Percentiles rank a stretch among this genome's conserved stretches.
Conservation (phyloP, 2,329 filamentous ascomycete genomes). For the Camptophora hylomeconis region DNA sequence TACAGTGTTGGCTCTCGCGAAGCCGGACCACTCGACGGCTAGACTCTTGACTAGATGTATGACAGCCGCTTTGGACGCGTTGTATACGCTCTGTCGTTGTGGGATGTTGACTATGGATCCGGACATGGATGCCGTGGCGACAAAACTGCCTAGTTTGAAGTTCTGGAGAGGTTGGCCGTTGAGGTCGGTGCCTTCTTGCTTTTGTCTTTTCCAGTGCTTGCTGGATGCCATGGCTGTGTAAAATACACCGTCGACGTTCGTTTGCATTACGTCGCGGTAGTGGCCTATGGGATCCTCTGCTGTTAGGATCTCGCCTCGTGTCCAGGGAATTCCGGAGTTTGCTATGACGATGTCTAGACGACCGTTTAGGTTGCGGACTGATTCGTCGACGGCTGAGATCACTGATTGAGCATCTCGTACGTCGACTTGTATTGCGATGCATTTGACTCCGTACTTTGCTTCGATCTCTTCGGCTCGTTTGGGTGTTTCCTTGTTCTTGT, state of each 20-base stretch:
- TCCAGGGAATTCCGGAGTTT: conserved; percentile 66
- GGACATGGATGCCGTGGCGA: conserved; percentile 67
- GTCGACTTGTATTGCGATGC: conserved; percentile 28
- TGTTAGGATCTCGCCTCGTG: conserved; percentile 53
- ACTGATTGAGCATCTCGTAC: conserved; percentile 41
- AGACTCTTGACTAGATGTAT: conserved; percentile 27
- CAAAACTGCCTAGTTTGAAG: conserved; percentile 55
- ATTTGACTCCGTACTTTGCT: conserved; percentile 30
- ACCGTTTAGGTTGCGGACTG: conserved; percentile 48
- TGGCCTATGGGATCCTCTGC: conserved; percentile 43
- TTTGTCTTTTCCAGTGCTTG: conserved; percentile 56
- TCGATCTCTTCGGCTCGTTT: conserved; percentile 19
- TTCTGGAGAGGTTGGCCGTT: conserved; percentile 41
- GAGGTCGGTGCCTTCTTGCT: conserved; percentile 50
- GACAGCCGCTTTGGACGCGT: conserved; percentile 24
- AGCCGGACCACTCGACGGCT: conserved; percentile 25
- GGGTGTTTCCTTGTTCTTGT: conserved; percentile 48
- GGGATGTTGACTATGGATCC: conserved; percentile 68
- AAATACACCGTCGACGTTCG: conserved; percentile 65
- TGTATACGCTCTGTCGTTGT: conserved; percentile 54
- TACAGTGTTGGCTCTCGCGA: conserved; percentile 27
- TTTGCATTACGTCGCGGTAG: conserved; percentile 54
- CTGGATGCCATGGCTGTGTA: conserved; percentile 63
- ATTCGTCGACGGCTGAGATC: conserved; percentile 59
- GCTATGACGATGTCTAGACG: conserved; percentile 68